Evolutionary conservation across 2,329 filamentous ascomycete genomes (phyloP).

Genomic region (Incumbomyces lentus): DNA sequence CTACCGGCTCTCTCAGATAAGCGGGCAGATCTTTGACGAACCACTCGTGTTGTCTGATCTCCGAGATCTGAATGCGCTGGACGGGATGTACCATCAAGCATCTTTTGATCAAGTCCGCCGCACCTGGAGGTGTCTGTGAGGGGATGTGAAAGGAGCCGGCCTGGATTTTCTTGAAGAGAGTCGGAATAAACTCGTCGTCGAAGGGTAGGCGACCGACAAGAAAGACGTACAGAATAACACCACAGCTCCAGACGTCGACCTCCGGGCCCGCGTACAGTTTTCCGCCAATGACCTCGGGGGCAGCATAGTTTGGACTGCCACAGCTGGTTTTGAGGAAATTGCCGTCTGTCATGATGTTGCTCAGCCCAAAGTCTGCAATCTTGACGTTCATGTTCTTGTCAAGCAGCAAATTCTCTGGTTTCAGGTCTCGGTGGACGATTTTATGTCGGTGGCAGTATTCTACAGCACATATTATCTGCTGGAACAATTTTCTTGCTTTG

Average conservation of each 20-base stretch:
- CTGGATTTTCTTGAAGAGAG: conserved; percentile 94
- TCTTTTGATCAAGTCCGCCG: conserved; percentile 67
- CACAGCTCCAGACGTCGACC: conserved; percentile 75
- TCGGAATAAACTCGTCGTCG: conserved; percentile 96
- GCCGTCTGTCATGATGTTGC: conserved; percentile 99
- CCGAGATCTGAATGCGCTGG: conserved; percentile 83
- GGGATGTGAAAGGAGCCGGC: conserved; percentile 89
- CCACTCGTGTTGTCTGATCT: conserved; percentile 90
- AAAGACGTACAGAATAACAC: conserved; percentile 56
- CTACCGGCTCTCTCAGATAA: conserved; percentile 76
- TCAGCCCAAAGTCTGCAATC: conserved; percentile 96
- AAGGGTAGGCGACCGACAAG: conserved; percentile 69
- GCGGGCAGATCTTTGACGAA: conserved; percentile 76
- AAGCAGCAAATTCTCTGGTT: conserved; percentile 90
- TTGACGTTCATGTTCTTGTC: conserved; percentile 97
- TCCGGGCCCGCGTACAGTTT: conserved; percentile 96
- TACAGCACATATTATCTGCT: conserved; percentile 97
- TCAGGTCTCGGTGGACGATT: conserved; percentile 94
- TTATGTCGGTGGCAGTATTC: conserved; percentile 99
- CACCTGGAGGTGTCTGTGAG: conserved; percentile 78
- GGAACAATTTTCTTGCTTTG: conserved; percentile 94
- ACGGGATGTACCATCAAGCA: conserved; percentile 86
- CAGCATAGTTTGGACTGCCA: conserved; percentile 95
- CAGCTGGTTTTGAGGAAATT: conserved; percentile 99
- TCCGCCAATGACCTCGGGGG: conserved; percentile 93